phyloP scores from a whole-genome alignment of 108 stramenopile species.

The Seminavis robusta region DNA sequence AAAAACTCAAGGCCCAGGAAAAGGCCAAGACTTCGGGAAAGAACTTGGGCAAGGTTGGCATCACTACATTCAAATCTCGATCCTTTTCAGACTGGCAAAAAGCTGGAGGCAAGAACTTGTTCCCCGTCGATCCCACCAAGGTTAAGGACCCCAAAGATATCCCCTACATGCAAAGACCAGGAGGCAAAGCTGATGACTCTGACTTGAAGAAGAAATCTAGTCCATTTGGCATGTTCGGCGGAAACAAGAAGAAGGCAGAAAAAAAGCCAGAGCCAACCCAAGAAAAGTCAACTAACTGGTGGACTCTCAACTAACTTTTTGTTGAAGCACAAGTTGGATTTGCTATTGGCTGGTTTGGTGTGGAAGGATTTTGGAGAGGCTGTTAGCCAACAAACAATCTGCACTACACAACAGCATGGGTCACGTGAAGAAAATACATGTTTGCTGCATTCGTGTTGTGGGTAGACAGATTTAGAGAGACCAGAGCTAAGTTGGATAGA shows the following conservation, averaged over 20 bases:
- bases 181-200: constrained; percentile 70
- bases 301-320: no score
- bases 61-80: constrained; percentile 82
- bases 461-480: no score
- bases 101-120: constrained; percentile 79
- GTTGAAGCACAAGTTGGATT: no score
- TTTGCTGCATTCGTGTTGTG: no score
- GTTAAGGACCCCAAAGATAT: constrained; percentile 71
- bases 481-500: no score
- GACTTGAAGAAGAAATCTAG: constrained; percentile 60
- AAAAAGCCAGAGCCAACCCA: constrained; percentile 60
- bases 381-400: no score
- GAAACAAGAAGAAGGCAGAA: constrained; percentile 49
- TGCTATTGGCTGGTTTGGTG: no score
- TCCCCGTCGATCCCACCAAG: constrained; percentile 79
- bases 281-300: constrained; percentile 76
- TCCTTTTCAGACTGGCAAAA: constrained; percentile 86
- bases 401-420: no score
- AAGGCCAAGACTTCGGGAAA: constrained; percentile 71
- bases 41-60: constrained; percentile 76
- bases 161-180: constrained; percentile 89
- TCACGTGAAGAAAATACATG: no score
- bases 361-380: no score
- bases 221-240: constrained; percentile 24
- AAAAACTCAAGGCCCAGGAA: constrained; percentile 72